Conservation (phyloP, 345 rosid genomes). For the Acer negundo region DNA sequence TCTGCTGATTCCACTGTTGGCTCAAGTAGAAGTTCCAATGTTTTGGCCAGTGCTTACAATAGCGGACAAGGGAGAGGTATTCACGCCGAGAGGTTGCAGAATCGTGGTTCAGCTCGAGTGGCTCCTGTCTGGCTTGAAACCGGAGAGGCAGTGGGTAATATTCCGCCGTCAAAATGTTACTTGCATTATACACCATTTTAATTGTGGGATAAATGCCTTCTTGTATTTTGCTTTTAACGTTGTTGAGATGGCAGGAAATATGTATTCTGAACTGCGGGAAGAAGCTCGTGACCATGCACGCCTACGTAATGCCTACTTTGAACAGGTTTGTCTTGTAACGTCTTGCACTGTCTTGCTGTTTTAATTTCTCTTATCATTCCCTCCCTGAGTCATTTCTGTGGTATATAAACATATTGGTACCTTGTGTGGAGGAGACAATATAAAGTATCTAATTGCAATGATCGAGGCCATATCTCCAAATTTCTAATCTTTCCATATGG, state of each 20-base stretch:
- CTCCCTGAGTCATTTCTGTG: neutral
- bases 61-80: constrained; percentile 68
- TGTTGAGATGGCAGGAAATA: constrained; percentile 71
- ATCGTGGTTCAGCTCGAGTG: constrained; percentile 61
- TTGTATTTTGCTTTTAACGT: constrained; percentile 45
- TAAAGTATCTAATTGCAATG: neutral
- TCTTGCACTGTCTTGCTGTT: constrained; percentile 10
- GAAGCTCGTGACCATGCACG: constrained; percentile 96
- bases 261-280: constrained; percentile 86
- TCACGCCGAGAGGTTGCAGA: constrained; percentile 67
- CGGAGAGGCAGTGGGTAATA: constrained; percentile 97
- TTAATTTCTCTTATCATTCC: neutral
- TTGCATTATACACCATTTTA: constrained; percentile 28
- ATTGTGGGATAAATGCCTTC: constrained; percentile 33
- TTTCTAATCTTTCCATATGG: neutral
- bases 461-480: neutral
- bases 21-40: constrained; percentile 76
- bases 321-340: constrained; percentile 62
- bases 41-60: constrained; percentile 51
- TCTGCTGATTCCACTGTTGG: constrained; percentile 74
- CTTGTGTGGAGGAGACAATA: neutral
- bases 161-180: constrained; percentile 35
- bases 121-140: constrained; percentile 98
- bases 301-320: constrained; percentile 80
- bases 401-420: neutral